Evolutionary conservation across 805 yeast species (phyloP), one percentile per base, ranked within the genome.

Genomic region (Ogataea paraovalis): DNA sequence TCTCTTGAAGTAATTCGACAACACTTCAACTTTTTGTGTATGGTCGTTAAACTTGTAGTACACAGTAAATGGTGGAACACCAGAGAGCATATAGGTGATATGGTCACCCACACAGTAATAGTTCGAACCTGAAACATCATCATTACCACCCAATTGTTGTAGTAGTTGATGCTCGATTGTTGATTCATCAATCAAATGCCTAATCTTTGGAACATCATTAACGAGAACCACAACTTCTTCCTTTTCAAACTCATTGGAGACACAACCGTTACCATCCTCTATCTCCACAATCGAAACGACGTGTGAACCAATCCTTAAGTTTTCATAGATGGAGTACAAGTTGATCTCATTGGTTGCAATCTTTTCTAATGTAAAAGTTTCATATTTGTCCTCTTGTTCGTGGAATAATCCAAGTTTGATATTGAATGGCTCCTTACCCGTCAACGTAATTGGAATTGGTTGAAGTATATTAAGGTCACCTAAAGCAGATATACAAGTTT

Each of bases 61-160:
- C 4, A 95, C 76, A 1, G 76, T 76, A 62, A 89, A 89, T 19
- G 97, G 97, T 0, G 96, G 79, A 3, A 78, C 70, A 2, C 98
- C 98, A 14, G 78, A 78, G 52, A 92, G 66, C 51, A 83, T 78
- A 61, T 87, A 87, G 1, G 85, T 74, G 22, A 94, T 79, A 50
- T 86, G 85, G 52, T 92, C 98, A 10, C 99, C 99, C 23, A 92
- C 96, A 75, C 99, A 94, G 59, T 82, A 85, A 57, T 85, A 78
- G 33, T 51, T 55, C 7, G 48, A 41, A 13, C 49, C 60, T 13
- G 25, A 10, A 2, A 19, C 10, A 16, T n/a, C 39, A 9, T 34
- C 40, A 8, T 23, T 28, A 13, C n/a, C 5, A n/a, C 45, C 20
- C 12, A 12, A 5, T 43, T 44, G 36, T 37, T 39, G 41, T 21